A percentile compares a stretch with the other conserved stretches of the same genome.
Evolutionary conservation across 1,284 basidiomycete genomes (phyloP).

Genomic region (Cutaneotrichosporon spelunceum): DNA sequence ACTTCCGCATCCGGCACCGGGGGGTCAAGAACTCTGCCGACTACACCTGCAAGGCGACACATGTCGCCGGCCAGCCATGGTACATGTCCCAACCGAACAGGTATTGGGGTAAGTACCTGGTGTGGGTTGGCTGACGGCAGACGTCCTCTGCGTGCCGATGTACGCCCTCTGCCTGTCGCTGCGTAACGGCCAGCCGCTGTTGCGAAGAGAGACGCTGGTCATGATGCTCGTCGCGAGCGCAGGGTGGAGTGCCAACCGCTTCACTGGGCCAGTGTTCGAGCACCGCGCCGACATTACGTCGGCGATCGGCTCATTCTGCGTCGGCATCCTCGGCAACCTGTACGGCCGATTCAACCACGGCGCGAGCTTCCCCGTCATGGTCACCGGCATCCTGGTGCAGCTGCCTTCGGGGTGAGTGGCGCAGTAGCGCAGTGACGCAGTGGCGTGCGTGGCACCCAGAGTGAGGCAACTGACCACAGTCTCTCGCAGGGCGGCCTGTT

Average conservation of each 20-base stretch:
- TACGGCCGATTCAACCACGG: constrained; percentile 60
- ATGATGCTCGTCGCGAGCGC: constrained; percentile 69
- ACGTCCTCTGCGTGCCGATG: constrained; percentile 75
- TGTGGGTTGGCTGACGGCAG: constrained; percentile 42
- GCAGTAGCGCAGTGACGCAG: neutral
- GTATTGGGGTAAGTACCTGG: constrained; percentile 53
- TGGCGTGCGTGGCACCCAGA: too few species aligned
- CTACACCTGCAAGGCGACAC: constrained; percentile 60
- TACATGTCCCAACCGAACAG: constrained; percentile 50
- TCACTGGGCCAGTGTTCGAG: constrained; percentile 63
- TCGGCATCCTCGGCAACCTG: constrained; percentile 76
- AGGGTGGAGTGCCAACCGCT: constrained; percentile 75
- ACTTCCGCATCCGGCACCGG: constrained; percentile 57
- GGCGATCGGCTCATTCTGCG: constrained; percentile 72
- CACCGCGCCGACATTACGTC: constrained; percentile 70
- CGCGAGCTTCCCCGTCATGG: constrained; percentile 50
- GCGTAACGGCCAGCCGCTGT: constrained; percentile 70
- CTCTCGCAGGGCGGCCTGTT: constrained; percentile 62
- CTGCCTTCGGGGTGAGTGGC: constrained; percentile 62
- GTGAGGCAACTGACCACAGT: constrained; percentile 35
- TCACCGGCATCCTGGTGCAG: constrained; percentile 78
- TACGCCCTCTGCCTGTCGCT: constrained; percentile 72
- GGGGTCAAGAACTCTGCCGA: constrained; percentile 60
- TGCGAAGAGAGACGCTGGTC: constrained; percentile 63
- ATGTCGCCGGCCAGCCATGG: constrained; percentile 56